Conservation (phyloP, 805 yeast genomes). For the Cyberlindnera subsufficiens region DNA sequence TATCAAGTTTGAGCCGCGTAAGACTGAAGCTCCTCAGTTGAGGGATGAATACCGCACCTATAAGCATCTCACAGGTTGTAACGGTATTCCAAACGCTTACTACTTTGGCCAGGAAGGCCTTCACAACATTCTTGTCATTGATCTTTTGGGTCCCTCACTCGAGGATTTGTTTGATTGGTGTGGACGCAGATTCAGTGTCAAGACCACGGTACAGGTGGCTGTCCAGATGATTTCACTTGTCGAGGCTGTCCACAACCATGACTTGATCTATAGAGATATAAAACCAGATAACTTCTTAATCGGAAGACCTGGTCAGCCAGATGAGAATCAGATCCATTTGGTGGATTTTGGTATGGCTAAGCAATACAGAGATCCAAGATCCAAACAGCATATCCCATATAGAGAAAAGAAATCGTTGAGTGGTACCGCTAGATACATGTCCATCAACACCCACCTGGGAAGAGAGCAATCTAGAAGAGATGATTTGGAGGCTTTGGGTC, state of each 20-base stretch:
- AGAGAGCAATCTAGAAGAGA: slow-evolving; percentile 81
- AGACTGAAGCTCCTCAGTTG: slow-evolving; percentile 78
- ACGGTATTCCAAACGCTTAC: slow-evolving; percentile 78
- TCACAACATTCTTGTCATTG: slow-evolving; percentile 72
- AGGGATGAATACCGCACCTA: slow-evolving; percentile 79
- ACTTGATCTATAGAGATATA: slow-evolving; percentile 73
- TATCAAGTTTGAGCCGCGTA: slow-evolving; percentile 75
- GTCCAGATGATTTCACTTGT: slow-evolving; percentile 72
- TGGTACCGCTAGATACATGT: slow-evolving; percentile 86
- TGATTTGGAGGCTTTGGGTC: slow-evolving; percentile 77
- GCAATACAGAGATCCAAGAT: slow-evolving; percentile 74
- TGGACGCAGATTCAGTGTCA: slow-evolving; percentile 64
- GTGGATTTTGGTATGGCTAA: slow-evolving; percentile 89
- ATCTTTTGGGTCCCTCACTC: slow-evolving; percentile 71
- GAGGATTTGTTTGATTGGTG: slow-evolving; percentile 89
- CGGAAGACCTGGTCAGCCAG: slow-evolving; percentile 53
- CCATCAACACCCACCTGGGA: slow-evolving; percentile 82
- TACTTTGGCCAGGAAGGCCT: slow-evolving; percentile 84
- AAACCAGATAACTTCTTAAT: slow-evolving; percentile 80
- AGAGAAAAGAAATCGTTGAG: slow-evolving; percentile 74
- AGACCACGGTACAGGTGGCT: slow-evolving; percentile 70
- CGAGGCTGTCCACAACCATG: slow-evolving; percentile 70
- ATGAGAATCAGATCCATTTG: slow-evolving; percentile 63
- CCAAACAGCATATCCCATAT: slow-evolving; percentile 78
- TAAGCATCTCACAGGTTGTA: slow-evolving; percentile 59